Percentiles rank a stretch among this genome's conserved stretches.
phyloP scores from a whole-genome alignment of 495 filamentous ascomycete genomes.

The Aspergillus sclerotioniger region DNA sequence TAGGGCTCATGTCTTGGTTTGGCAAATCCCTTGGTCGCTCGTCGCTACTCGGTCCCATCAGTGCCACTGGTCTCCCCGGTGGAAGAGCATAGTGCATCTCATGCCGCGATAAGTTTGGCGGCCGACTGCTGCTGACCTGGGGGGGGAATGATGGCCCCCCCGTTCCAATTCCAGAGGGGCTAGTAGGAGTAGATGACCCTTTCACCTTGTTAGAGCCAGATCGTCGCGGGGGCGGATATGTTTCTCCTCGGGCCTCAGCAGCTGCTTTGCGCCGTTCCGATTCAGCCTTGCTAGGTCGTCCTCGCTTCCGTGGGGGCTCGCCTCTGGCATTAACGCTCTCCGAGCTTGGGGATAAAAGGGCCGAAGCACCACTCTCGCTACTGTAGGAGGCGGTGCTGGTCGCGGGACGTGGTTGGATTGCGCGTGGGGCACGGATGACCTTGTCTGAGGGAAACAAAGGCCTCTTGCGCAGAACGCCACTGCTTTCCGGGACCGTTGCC shows the following conservation, averaged over 20 bases:
- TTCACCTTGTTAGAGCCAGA: constrained; percentile 31
- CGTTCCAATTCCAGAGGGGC: constrained; percentile 24
- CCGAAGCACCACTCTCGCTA: constrained; percentile 40
- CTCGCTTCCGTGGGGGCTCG: constrained; percentile 56
- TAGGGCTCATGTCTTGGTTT: constrained; percentile 22
- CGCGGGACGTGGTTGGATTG: constrained; percentile 43
- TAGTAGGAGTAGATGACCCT: constrained; percentile 33
- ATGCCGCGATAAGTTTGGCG: constrained; percentile 12
- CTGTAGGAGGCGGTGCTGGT: constrained; percentile 36
- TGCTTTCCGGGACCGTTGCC: constrained; percentile 26
- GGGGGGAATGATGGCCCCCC: constrained; percentile 5
- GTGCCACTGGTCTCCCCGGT: constrained; percentile 11
- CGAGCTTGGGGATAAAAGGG: constrained; percentile 38
- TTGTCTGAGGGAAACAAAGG: constrained; percentile 36
- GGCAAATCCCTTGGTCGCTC: constrained; percentile 25
- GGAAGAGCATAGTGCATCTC: constrained; percentile 17
- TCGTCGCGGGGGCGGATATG: constrained; percentile 44
- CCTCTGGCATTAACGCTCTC: constrained; percentile 21
- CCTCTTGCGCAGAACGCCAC: constrained; percentile 32
- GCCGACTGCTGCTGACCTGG: constrained; percentile 10
- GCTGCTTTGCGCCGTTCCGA: constrained; percentile 49
- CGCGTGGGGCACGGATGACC: constrained; percentile 32
- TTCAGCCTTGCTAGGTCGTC: constrained; percentile 58
- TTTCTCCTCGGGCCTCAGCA: constrained; percentile 51
- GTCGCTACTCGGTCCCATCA: constrained; percentile 13